These are phyloP conservation scores for Saccharomycopsis capsularis DNA, from an alignment of 805 yeast species.

Conservation along the genomic window DNA sequence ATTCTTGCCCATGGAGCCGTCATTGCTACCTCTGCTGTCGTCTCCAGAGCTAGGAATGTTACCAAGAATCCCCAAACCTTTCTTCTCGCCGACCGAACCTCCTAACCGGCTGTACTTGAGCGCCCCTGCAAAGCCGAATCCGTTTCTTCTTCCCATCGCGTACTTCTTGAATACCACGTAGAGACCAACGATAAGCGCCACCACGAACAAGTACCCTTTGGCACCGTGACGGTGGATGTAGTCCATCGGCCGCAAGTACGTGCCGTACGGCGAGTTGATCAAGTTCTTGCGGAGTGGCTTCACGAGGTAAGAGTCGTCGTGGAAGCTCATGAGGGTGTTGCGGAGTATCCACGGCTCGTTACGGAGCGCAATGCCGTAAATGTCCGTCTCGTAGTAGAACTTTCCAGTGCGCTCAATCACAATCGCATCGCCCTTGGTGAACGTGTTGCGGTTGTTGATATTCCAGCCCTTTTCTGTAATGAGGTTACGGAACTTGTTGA, in stretches of 20 bases:
- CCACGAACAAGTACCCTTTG: constrained; percentile 33
- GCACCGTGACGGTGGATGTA: constrained; percentile 38
- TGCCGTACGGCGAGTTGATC: constrained; percentile 39
- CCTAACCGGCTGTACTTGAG: neutral
- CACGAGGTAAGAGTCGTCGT: constrained; percentile 16
- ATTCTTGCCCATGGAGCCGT: constrained; percentile 1
- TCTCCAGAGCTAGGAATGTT: constrained; percentile 12
- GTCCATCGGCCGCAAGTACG: constrained; percentile 36
- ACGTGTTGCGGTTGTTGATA: constrained; percentile 35
- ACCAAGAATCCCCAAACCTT: constrained; percentile 19
- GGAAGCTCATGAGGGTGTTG: constrained; percentile 37
- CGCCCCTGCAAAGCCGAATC: neutral
- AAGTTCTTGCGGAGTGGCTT: constrained; percentile 28
- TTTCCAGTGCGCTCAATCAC: constrained; percentile 39
- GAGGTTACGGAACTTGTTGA: constrained; percentile 31
- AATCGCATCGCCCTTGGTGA: constrained; percentile 48
- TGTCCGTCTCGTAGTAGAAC: constrained; percentile 30
- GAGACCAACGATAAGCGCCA: constrained; percentile 1
- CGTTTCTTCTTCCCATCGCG: neutral
- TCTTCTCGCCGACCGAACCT: constrained; percentile 1
- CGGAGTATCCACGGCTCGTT: constrained; percentile 29
- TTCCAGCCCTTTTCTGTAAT: constrained; percentile 22
- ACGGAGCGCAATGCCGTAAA: constrained; percentile 33
- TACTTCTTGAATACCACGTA: constrained; percentile 7
- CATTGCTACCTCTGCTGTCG: neutral